Conservation (phyloP, 352 stramenopile genomes). For the Globisporangium cederbergense region DNA sequence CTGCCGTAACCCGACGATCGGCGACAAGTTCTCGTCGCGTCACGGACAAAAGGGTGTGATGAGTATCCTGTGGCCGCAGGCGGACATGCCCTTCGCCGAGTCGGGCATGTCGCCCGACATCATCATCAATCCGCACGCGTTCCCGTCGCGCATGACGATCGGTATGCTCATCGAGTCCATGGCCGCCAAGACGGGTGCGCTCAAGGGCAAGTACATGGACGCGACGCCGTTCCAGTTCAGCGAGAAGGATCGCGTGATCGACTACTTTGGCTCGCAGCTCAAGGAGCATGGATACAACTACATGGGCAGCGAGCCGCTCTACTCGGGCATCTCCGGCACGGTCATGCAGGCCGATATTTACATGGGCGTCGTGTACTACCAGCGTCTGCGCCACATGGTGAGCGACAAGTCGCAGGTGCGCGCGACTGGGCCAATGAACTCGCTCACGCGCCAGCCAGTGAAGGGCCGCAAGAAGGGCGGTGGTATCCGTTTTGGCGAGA, state of each 20-base stretch:
- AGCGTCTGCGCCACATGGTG: conserved; percentile 99
- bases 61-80: conserved; percentile 98
- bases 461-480: conserved; percentile 99
- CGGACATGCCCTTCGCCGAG: conserved; percentile 99
- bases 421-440: conserved; percentile 97
- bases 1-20: conserved; percentile 98
- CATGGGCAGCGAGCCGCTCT: conserved; percentile 99
- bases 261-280: conserved; percentile 99
- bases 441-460: conserved; percentile 98
- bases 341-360: conserved; percentile 99
- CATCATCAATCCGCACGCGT: conserved; percentile 99
- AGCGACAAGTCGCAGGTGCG: conserved; percentile 99
- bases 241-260: conserved; percentile 97
- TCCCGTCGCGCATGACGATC: conserved; percentile 98
- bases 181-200: conserved; percentile 97
- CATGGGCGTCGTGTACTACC: conserved; percentile 99
- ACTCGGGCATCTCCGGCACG: conserved; percentile 98
- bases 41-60: conserved; percentile 99
- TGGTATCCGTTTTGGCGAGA: conserved; percentile 99
- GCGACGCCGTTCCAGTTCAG: conserved; percentile 99
- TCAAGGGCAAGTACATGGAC: conserved; percentile 98
- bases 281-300: conserved; percentile 96
- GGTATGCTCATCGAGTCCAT: conserved; percentile 98
- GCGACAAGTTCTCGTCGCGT: conserved; percentile 99
- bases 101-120: conserved; percentile 98